Percentiles rank a stretch among this genome's conserved stretches.
These are phyloP conservation scores for Nakazawaea anatomiae DNA, from an alignment of 805 yeast genomes.

Conservation along the genomic window DNA sequence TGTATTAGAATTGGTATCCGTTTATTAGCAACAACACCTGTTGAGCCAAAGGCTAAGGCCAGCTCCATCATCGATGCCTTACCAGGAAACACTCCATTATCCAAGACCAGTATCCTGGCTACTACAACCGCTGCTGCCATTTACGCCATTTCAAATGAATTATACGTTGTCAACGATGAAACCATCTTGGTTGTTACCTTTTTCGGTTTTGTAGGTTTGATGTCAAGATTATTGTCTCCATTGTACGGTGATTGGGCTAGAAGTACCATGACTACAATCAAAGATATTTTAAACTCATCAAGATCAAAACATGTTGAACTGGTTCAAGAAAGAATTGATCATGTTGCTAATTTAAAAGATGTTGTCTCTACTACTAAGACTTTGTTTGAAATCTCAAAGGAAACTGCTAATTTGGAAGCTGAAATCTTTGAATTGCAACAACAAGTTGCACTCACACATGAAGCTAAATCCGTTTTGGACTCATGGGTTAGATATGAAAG, in stretches of 20 bases:
- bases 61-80: conserved; percentile 81
- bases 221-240: conserved; percentile 89
- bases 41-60: conserved; percentile 90
- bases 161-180: conserved; percentile 92
- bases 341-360: conserved; percentile 84
- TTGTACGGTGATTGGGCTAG: conserved; percentile 92
- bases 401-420: conserved; percentile 94
- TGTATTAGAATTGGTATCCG: conserved; percentile 50
- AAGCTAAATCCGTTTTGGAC: conserved; percentile 93
- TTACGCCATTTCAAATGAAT: conserved; percentile 90
- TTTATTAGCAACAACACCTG: conserved; percentile 45
- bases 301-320: conserved; percentile 89
- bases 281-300: conserved; percentile 77
- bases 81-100: conserved; percentile 83
- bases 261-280: conserved; percentile 75
- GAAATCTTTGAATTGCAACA: conserved; percentile 91
- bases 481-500: conserved; percentile 99
- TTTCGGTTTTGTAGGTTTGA: conserved; percentile 65
- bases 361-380: conserved; percentile 89
- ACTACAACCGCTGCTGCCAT: conserved; percentile 92
- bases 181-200: conserved; percentile 79
- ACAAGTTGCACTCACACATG: conserved; percentile 76
- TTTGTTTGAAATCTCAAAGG: conserved; percentile 90
- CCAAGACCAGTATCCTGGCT: conserved; percentile 94
- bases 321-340: conserved; percentile 84